These are phyloP conservation scores for Glarea lozoyensis DNA, from an alignment of 495 filamentous ascomycete genomes.

Conservation along the genomic window DNA sequence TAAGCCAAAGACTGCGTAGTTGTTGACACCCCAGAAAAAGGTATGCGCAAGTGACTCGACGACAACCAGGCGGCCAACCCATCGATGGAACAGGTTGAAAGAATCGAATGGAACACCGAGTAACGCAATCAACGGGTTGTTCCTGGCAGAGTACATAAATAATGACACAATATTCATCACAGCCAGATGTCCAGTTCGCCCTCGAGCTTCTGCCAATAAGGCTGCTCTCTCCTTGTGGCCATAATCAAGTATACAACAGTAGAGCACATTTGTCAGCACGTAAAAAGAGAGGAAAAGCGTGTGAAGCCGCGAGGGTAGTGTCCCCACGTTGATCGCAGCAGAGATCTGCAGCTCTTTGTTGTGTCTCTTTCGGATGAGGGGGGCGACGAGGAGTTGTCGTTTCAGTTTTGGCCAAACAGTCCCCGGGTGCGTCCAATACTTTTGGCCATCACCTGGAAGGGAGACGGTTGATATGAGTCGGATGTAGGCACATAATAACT, in stretches of 20 bases:
- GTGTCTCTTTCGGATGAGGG: conserved; percentile 69
- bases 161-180: conserved; percentile 71
- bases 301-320: conserved; percentile 75
- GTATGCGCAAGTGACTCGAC: conserved; percentile 56
- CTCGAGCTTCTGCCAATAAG: conserved; percentile 52
- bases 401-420: conserved; percentile 51
- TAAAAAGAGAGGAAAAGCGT: conserved; percentile 57
- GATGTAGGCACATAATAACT: conserved; percentile 32
- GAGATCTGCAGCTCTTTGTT: conserved; percentile 78
- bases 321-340: conserved; percentile 68
- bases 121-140: conserved; percentile 61
- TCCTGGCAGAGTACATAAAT: conserved; percentile 60
- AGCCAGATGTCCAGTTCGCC: conserved; percentile 65
- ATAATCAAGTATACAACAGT: conserved; percentile 57
- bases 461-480: conserved; percentile 39
- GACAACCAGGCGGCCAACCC: conserved; percentile 67
- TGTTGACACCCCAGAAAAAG: conserved; percentile 51
- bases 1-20: conserved; percentile 46
- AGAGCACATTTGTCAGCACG: conserved; percentile 51
- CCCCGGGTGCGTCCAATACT: conserved; percentile 37
- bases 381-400: conserved; percentile 70
- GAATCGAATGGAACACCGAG: conserved; percentile 67
- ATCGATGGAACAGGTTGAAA: conserved; percentile 69
- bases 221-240: conserved; percentile 33
- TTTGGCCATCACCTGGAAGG: conserved; percentile 29